These are phyloP conservation scores for Entelexis sorbosivorans DNA, from an alignment of 1,139 yeast genomes.

Conservation along the genomic window DNA sequence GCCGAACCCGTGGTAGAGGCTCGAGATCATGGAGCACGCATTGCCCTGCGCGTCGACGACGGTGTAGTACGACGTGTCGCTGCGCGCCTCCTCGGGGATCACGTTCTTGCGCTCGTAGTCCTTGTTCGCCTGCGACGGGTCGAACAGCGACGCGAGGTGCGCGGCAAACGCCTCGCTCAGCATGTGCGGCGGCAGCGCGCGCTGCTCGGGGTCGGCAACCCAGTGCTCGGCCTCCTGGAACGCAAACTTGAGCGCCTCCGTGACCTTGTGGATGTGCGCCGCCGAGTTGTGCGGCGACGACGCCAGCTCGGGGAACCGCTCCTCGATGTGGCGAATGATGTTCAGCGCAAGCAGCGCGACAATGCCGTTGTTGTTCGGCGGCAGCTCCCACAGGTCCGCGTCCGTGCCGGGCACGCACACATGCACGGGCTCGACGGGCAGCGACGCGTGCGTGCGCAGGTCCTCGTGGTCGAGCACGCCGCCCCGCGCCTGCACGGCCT, in stretches of 20 bases:
- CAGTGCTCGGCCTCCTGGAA: conserved; percentile 70
- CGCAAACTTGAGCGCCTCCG: conserved; percentile 61
- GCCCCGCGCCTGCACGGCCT: conserved; percentile 41
- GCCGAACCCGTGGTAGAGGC: conserved; percentile 63
- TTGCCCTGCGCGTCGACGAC: conserved; percentile 63
- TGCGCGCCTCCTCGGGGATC: conserved; percentile 44
- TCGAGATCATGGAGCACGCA: conserved; percentile 73
- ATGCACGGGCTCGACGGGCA: conserved; percentile 51
- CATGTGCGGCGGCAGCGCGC: conserved; percentile 34
- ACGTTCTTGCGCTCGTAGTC: conserved; percentile 48
- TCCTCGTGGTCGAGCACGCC: conserved; percentile 51
- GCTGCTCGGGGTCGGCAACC: conserved; percentile 44
- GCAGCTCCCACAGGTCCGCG: conserved; percentile 54
- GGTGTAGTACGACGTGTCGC: conserved; percentile 70
- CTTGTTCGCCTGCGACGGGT: conserved; percentile 34
- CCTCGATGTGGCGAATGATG: conserved; percentile 40
- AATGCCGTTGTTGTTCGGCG: conserved; percentile 74
- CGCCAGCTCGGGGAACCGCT: conserved; percentile 37
- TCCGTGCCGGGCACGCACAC: conserved; percentile 32
- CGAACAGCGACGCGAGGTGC: conserved; percentile 42
- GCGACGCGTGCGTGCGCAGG: conserved; percentile 44
- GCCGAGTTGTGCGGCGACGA: conserved; percentile 54
- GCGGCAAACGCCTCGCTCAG: conserved; percentile 37
- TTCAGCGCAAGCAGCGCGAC: conserved; percentile 64
- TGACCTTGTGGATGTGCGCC: conserved; percentile 57